Percentiles rank a stretch among this genome's conserved stretches.
Evolutionary conservation across 2,329 filamentous ascomycete genomes (phyloP).

Genomic region (Aspergillus neotritici): DNA sequence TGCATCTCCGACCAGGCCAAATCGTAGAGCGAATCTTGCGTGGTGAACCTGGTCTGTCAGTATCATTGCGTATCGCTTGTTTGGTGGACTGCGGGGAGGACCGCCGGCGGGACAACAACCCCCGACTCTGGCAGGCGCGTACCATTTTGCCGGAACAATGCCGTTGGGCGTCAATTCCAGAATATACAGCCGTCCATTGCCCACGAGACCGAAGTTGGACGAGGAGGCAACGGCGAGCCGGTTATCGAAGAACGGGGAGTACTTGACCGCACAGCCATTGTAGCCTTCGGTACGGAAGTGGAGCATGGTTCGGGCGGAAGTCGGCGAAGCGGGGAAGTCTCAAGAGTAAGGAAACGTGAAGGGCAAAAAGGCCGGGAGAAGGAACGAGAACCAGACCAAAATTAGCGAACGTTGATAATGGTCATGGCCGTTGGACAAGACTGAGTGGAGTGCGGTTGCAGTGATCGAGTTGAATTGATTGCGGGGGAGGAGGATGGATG

Average conservation of each 20-base stretch:
- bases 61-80: background rate
- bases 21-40: slow-evolving; percentile 95
- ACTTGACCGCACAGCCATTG: slow-evolving; percentile 96
- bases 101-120: too few relatives aligned
- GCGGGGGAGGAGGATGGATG: background rate
- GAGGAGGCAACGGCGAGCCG: slow-evolving; percentile 82
- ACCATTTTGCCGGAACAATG: slow-evolving; percentile 79
- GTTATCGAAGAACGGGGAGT: slow-evolving; percentile 96
- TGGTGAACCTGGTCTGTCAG: slow-evolving; percentile 66
- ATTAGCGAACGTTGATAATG: background rate
- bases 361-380: background rate
- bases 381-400: slow-evolving; percentile 1
- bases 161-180: slow-evolving; percentile 77
- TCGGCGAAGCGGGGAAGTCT: slow-evolving; percentile 2
- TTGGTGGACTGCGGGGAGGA: background rate
- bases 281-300: slow-evolving; percentile 90
- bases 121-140: slow-evolving; percentile 12
- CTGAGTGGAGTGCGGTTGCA: slow-evolving; percentile 18
- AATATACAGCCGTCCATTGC: slow-evolving; percentile 85
- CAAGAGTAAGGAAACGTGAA: slow-evolving; percentile 8
- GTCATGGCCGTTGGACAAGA: slow-evolving; percentile 1
- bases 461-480: slow-evolving; percentile 9
- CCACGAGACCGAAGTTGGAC: slow-evolving; percentile 95
- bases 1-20: slow-evolving; percentile 92
- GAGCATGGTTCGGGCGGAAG: slow-evolving; percentile 58